Evolutionary conservation across 257 asterid genomes (phyloP), one percentile per base, ranked within the genome.

Genomic region (Linderniella brevidens): DNA sequence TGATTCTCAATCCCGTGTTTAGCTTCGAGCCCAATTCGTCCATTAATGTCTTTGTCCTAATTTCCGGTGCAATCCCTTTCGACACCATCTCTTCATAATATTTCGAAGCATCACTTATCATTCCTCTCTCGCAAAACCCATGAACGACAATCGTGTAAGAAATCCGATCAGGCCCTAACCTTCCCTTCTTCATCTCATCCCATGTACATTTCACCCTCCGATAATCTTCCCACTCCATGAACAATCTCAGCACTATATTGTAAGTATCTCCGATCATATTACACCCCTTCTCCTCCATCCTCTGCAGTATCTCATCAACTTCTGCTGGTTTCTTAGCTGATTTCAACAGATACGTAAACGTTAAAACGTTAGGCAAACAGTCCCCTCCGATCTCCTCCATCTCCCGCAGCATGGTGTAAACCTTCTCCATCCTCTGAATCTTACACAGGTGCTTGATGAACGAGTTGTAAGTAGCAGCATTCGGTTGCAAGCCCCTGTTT

Each of bases 171-270:
- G 82, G 92, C 48, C 94, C 97, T 15, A 37, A 10, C 13, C 97
- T 80, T n/a, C 58, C 62, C 68, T 54, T 77, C 52, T 75, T 80
- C 93, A 86, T 82, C 53, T 73, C 97, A 29, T 57, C 58, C 97
- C 94, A 86, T 35, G 50, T 53, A 10, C 20, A 9, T 49, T 49
- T 59, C 56, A 55, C 70, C 55, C 74, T 56, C 19, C 53, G 66
- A 32, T 54, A 64, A 32, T 71, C 63, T 37, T 65, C 84, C 94
- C 86, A 82, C 8, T 53, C 56, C 87, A 79, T 66, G 48, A 63
- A 82, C 82, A 82, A 59, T 59, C 83, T 79, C 69, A 82, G 59
- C 37, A 77, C 58, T 68, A 86, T 56, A 67, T 82, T 86, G 48
- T 69, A 73, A 46, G 65, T 56, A 52, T 86, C 93, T 4, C 58